Base-by-base conservation (phyloP, 441 rosid genomes). In the Populus hybrid region DNA sequence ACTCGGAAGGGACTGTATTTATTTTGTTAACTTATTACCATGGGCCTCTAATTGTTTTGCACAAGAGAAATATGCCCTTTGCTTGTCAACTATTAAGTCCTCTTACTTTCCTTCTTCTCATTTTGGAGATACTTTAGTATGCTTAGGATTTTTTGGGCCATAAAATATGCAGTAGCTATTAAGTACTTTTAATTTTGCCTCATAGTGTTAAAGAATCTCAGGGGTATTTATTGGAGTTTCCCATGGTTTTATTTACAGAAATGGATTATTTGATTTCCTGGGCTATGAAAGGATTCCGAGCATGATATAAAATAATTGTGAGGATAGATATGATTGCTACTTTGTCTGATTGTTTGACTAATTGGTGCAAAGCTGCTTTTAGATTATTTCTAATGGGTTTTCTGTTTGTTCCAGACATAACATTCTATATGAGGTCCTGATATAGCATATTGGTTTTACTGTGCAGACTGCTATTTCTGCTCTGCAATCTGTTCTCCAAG, bases 401-500 rank as follows among this genome's bases (percentile, higher is more conserved):
- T 53, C n/a, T 53, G 61, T 53, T 53, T 53, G 61, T 53, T 53
- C 61, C n/a, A 53, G 21, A 53, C 61, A 53, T 53, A 18, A 53
- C 61, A 6, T 53, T 53, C 21, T 53, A 53, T 18, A 53, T 53
- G 61, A 53, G 61, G 9, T 53, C 26, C 7, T 69, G 1, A 53
- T 53, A 18, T 53, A 53, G n/a, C 61, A 53, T 50, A 14, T 42
- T 83, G 84, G 14, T 40, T 2, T 23, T 73, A 24, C 79, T 77
- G 68, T 76, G 74, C 71, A 96, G 98, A 93, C 96, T 82, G 89
- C 98, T 6, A 91, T 96, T 76, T 96, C 98, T 45, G 98, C 98
- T 63, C 83, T 96, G 81, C 97, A 93, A 83, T 89, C 99, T 35
- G 98, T 94, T 81, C 97, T 94, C 61, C 98, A 96, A 81, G 98